Conservation (phyloP, 2,329 filamentous ascomycete genomes). For the Fusarium foetens region DNA sequence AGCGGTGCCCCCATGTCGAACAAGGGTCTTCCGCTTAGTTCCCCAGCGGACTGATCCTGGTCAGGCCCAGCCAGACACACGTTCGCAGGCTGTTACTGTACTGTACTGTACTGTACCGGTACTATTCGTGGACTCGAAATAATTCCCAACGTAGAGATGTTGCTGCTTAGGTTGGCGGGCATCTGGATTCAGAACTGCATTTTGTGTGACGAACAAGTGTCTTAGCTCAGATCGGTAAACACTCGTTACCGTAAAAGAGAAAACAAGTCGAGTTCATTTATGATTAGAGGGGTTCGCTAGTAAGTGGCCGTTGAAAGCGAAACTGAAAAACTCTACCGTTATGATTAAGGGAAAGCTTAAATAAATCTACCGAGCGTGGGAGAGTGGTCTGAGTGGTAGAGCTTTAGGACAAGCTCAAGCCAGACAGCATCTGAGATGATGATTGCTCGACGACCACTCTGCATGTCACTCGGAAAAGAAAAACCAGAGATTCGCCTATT, state of each 20-base stretch:
- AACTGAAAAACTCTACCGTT: conserved; percentile 15
- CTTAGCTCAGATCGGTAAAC: not conserved
- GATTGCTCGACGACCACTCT: not conserved
- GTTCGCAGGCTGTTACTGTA: conserved; percentile 1
- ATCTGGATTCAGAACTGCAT: not conserved
- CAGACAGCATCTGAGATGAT: not conserved
- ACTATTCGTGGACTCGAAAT: conserved; percentile 19
- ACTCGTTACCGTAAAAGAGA: not conserved
- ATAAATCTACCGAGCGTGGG: not conserved
- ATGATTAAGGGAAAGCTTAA: conserved; percentile 13
- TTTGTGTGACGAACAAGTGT: not conserved
- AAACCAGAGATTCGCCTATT: not conserved
- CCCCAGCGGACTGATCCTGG: conserved; percentile 27
- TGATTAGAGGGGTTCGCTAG: conserved; percentile 3
- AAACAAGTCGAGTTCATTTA: not conserved
- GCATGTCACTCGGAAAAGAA: not conserved
- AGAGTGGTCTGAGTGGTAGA: not conserved
- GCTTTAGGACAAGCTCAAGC: not conserved
- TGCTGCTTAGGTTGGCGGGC: conserved; percentile 4
- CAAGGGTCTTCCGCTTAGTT: conserved; percentile 33
- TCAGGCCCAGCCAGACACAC: conserved; percentile 21
- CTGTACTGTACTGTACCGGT: not conserved
- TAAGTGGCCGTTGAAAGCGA: conserved; percentile 14
- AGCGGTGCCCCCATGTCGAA: conserved; percentile 35
- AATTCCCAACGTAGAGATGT: not conserved